Evolutionary conservation across 2,329 filamentous ascomycete species (phyloP).

Genomic region (Tolypocladium ophioglossoides): DNA sequence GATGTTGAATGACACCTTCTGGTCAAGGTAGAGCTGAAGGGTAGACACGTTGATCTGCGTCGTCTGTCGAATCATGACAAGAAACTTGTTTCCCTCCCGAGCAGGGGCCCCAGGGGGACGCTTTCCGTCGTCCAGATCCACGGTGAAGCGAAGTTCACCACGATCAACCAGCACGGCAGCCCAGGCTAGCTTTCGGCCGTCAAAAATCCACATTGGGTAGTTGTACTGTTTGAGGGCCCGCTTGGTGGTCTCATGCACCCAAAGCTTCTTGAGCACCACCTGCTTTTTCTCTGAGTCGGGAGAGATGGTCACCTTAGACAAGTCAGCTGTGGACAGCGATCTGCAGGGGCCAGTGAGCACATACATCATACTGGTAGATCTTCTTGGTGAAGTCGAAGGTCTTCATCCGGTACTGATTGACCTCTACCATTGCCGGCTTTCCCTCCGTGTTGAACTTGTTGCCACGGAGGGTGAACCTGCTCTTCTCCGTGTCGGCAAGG

Average conservation of each 20-base stretch:
- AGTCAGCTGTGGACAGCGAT: constrained; percentile 4
- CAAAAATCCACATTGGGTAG: constrained; percentile 54
- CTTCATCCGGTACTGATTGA: constrained; percentile 69
- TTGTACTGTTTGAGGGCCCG: constrained; percentile 30
- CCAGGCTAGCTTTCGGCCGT: constrained; percentile 84
- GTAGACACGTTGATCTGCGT: constrained; percentile 57
- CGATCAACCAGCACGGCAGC: constrained; percentile 29
- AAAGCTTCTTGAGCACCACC: constrained; percentile 64
- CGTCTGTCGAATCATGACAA: constrained; percentile 52
- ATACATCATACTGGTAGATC: constrained; percentile 77
- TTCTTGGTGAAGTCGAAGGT: constrained; percentile 44
- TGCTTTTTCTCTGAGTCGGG: constrained; percentile 50
- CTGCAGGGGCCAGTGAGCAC: constrained; percentile 24
- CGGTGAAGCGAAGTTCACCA: constrained; percentile 41
- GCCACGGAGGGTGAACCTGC: constrained; percentile 21
- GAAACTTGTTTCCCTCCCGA: constrained; percentile 37
- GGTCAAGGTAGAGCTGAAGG: constrained; percentile 55
- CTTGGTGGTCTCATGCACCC: constrained; percentile 55
- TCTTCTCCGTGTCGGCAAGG: constrained; percentile 20
- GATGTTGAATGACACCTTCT: constrained; percentile 50
- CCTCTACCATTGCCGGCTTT: constrained; percentile 38
- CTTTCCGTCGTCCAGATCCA: constrained; percentile 65
- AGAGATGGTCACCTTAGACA: constrained; percentile 50
- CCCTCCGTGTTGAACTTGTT: constrained; percentile 45
- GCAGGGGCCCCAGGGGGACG: constrained; percentile 24